Conservation (phyloP, 2,329 filamentous ascomycete genomes). For the Penicillium fuscoglaucum region DNA sequence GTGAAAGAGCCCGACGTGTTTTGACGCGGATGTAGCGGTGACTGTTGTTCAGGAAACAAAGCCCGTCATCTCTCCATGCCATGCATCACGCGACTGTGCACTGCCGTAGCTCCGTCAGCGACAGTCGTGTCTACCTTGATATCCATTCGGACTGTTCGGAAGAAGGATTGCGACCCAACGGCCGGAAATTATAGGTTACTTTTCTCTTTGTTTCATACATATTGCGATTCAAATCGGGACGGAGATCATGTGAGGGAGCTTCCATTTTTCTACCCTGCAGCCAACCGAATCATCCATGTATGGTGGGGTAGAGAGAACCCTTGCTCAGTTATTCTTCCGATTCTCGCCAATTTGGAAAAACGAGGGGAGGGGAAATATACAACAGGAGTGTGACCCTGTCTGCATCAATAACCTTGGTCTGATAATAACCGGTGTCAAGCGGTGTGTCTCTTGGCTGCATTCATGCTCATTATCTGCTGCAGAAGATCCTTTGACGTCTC, state of each 20-base stretch:
- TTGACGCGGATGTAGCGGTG: constrained; percentile 25
- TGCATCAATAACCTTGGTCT: constrained; percentile 5
- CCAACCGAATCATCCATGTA: constrained; percentile 22
- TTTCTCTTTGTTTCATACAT: constrained; percentile 1
- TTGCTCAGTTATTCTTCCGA: constrained; percentile 7
- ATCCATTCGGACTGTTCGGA: constrained; percentile 40
- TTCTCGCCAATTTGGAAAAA: constrained; percentile 11
- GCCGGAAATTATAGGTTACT: not conserved
- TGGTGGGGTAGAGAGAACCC: constrained; percentile 1
- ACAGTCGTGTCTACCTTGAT: constrained; percentile 31
- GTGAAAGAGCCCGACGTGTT: constrained; percentile 7
- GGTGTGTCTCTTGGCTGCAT: constrained; percentile 30
- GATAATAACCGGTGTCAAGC: constrained; percentile 13
- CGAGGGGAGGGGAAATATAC: not conserved
- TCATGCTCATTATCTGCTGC: constrained; percentile 6
- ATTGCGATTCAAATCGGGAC: constrained; percentile 9
- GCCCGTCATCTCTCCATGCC: constrained; percentile 14
- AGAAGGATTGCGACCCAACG: constrained; percentile 15
- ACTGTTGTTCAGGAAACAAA: constrained; percentile 15
- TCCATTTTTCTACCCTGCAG: constrained; percentile 15
- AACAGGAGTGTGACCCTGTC: constrained; percentile 1
- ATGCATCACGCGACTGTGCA: constrained; percentile 23
- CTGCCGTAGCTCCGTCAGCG: constrained; percentile 11
- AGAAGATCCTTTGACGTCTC: constrained; percentile 4
- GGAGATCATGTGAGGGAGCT: constrained; percentile 19